These are phyloP conservation scores for Lasiodiplodia sp. DNA, from an alignment of 2,329 filamentous ascomycete genomes.

Conservation along the genomic window DNA sequence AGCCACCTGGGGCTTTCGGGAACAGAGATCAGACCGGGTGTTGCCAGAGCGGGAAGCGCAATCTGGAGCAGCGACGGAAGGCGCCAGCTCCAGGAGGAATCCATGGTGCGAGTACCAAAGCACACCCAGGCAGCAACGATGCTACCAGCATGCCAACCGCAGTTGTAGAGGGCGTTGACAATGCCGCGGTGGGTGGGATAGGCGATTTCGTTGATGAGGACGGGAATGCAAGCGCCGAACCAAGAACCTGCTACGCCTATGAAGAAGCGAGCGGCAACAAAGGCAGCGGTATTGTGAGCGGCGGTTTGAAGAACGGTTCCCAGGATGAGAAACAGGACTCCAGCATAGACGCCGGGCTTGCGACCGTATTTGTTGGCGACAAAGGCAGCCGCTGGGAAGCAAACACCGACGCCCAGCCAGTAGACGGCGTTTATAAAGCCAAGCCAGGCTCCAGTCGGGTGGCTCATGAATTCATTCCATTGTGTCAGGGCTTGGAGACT, in stretches of 20 bases:
- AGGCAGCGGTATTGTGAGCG: conserved; percentile 47
- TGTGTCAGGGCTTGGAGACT: conserved; percentile 20
- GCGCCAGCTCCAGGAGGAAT: conserved; percentile 47
- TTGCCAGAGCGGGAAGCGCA: conserved; percentile 56
- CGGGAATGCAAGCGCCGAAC: conserved; percentile 63
- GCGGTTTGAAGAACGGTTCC: conserved; percentile 5
- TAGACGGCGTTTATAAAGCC: conserved; percentile 38
- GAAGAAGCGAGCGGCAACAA: conserved; percentile 66
- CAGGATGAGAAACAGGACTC: conserved; percentile 16
- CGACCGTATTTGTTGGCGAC: conserved; percentile 38
- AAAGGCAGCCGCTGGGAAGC: conserved; percentile 37
- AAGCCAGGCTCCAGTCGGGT: conserved; percentile 35
- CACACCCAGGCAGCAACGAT: conserved; percentile 56
- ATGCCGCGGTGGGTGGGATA: conserved; percentile 51
- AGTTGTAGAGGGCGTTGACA: conserved; percentile 46
- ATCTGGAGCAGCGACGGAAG: conserved; percentile 53
- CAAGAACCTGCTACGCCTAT: conserved; percentile 71
- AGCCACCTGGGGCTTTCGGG: conserved; percentile 67
- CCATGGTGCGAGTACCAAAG: conserved; percentile 53
- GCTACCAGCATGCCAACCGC: conserved; percentile 48
- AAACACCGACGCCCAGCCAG: conserved; percentile 36
- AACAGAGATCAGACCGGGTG: conserved; percentile 51
- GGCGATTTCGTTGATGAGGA: conserved; percentile 55
- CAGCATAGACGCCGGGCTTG: conserved; percentile 32
- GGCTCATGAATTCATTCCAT: conserved; percentile 28